A percentile compares a stretch with the other conserved stretches of the same genome.
Conservation (phyloP, 257 asterid species). For the Nicotiana obtusifolia region DNA sequence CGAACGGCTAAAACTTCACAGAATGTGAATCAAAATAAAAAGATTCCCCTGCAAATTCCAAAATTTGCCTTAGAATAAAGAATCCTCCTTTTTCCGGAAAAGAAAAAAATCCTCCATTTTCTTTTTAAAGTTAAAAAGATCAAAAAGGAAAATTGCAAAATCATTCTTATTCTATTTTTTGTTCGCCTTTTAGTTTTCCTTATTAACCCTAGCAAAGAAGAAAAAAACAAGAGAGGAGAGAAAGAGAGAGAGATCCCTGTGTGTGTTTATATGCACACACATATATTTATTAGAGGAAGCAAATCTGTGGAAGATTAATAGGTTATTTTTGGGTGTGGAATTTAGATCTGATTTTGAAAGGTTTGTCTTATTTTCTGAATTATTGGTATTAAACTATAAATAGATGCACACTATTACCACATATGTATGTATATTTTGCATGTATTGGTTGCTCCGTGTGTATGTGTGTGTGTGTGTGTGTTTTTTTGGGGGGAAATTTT, state of each 20-base stretch:
- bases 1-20: neutral
- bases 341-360: slow-evolving; percentile 10
- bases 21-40: neutral
- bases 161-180: neutral
- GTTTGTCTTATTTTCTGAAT: neutral
- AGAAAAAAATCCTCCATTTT: neutral
- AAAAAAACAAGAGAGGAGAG: neutral
- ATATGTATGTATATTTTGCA: neutral
- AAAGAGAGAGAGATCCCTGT: neutral
- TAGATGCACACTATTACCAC: neutral
- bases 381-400: neutral
- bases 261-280: slow-evolving; percentile 9
- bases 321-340: neutral
- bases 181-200: neutral
- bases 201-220: slow-evolving; percentile 1
- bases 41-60: neutral
- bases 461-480: neutral
- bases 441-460: neutral
- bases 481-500: neutral
- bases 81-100: neutral
- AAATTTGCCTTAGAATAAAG: neutral
- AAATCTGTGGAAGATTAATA: neutral
- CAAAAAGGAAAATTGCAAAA: neutral
- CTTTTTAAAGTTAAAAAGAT: neutral
- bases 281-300: neutral